Conservation (phyloP, 768 basidiomycete genomes). For the Pisolithus marmoratus region DNA sequence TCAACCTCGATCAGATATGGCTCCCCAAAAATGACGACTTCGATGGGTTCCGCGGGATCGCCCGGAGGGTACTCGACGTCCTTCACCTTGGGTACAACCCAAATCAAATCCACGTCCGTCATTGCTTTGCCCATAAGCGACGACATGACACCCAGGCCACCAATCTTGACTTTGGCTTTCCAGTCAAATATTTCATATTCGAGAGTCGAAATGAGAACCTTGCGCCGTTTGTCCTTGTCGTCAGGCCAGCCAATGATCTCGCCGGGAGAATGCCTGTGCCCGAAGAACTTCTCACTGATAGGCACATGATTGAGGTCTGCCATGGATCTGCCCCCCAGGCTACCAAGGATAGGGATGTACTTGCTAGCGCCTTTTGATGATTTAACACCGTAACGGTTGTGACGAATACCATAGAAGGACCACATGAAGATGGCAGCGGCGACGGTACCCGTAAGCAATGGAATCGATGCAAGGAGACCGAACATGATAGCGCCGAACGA, state of each 20-base stretch:
- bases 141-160: slow-evolving; percentile 97
- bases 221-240: slow-evolving; percentile 83
- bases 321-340: slow-evolving; percentile 57
- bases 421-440: slow-evolving; percentile 90
- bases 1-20: slow-evolving; percentile 95
- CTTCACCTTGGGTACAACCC: slow-evolving; percentile 94
- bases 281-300: slow-evolving; percentile 68
- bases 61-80: slow-evolving; percentile 90
- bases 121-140: slow-evolving; percentile 97
- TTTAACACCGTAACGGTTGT: slow-evolving; percentile 88
- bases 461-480: slow-evolving; percentile 74
- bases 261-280: slow-evolving; percentile 46
- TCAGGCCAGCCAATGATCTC: slow-evolving; percentile 97
- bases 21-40: slow-evolving; percentile 95
- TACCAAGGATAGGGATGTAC: slow-evolving; percentile 86
- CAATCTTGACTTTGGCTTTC: slow-evolving; percentile 97
- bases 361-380: slow-evolving; percentile 61
- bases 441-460: slow-evolving; percentile 76
- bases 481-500: slow-evolving; percentile 84
- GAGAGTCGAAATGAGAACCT: slow-evolving; percentile 85
- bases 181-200: slow-evolving; percentile 97
- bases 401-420: slow-evolving; percentile 93
- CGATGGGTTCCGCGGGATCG: slow-evolving; percentile 89
- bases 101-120: slow-evolving; percentile 92
- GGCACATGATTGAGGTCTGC: slow-evolving; percentile 49